Evolutionary conservation across 78 protist species (phyloP).

Genomic region (Dictyostelium capitatum): DNA sequence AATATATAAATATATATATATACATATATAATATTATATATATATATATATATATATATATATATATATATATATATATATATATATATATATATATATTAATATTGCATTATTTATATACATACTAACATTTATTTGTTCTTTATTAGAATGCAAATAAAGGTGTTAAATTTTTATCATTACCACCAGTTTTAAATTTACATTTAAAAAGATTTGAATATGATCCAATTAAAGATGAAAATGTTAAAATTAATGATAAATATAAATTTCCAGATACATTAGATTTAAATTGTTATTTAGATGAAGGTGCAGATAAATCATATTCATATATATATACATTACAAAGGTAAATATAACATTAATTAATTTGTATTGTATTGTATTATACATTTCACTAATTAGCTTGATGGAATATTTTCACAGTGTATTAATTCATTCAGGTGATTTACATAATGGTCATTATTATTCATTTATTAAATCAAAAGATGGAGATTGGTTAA

Average conservation of each 20-base stretch:
- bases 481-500: slow-evolving; percentile 63
- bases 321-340: slow-evolving; percentile 36
- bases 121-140: too few species aligned
- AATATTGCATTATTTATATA: too few species aligned
- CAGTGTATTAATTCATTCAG: slow-evolving; percentile 98
- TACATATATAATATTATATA: too few species aligned
- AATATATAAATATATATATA: too few species aligned
- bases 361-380: too few species aligned
- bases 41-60: too few species aligned
- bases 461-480: slow-evolving; percentile 93
- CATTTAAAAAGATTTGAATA: slow-evolving; percentile 98
- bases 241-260: slow-evolving; percentile 92
- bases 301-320: slow-evolving; percentile 58
- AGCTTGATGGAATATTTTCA: too few species aligned
- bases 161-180: slow-evolving; percentile 86
- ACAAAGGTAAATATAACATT: slow-evolving; percentile 81
- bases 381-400: too few species aligned
- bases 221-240: slow-evolving; percentile 88
- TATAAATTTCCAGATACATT: slow-evolving; percentile 58
- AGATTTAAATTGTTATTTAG: slow-evolving; percentile 57
- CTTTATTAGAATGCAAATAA: slow-evolving; percentile 93
- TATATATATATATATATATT: too few species aligned
- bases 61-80: too few species aligned
- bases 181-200: slow-evolving; percentile 97
- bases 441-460: slow-evolving; percentile 97